These are phyloP conservation scores for Cunninghamia lanceolata DNA, from an alignment of 75 land plant genomes.

Conservation along the genomic window DNA sequence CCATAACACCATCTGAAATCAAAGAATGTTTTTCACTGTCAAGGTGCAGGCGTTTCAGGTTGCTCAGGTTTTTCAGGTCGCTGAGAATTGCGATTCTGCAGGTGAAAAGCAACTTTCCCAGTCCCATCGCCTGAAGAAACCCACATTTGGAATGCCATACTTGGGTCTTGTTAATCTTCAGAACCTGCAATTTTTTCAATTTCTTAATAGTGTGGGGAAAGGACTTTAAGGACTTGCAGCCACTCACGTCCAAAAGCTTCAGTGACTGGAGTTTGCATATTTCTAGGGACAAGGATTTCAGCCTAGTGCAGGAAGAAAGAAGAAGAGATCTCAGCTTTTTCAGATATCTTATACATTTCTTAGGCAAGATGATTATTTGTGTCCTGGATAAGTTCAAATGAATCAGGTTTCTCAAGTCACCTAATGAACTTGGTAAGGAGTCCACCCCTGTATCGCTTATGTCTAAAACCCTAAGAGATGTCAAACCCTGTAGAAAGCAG, in stretches of 20 bases:
- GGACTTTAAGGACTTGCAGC: background rate
- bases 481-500: background rate
- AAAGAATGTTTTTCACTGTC: background rate
- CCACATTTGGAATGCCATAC: background rate
- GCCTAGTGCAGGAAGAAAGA: background rate
- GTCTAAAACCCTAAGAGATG: background rate
- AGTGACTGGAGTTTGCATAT: background rate
- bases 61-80: background rate
- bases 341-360: background rate
- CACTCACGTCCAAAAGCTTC: background rate
- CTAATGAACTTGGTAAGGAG: background rate
- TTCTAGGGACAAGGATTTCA: background rate
- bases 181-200: background rate
- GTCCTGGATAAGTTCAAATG: background rate
- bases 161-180: background rate
- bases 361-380: background rate
- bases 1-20: background rate
- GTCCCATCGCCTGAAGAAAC: too few species aligned
- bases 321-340: background rate
- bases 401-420: background rate
- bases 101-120: background rate
- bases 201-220: background rate
- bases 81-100: background rate
- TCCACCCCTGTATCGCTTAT: background rate
- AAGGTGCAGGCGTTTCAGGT: background rate